These are phyloP conservation scores for Bimuria novae-zelandiae DNA, from an alignment of 2,329 filamentous ascomycete genomes.

Conservation along the genomic window DNA sequence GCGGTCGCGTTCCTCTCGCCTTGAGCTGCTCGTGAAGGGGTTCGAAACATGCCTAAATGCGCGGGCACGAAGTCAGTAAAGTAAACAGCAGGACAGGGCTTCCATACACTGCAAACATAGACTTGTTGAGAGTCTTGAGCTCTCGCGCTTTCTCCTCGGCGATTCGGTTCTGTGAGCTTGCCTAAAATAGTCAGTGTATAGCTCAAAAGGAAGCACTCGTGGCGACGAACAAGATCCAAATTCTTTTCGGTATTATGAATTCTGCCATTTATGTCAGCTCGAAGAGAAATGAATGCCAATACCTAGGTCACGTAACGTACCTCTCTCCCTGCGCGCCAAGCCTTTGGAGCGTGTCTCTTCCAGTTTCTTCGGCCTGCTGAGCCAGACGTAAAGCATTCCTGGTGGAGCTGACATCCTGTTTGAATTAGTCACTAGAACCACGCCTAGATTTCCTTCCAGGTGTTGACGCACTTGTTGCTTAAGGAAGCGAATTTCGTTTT, in stretches of 20 bases:
- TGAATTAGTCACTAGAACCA: no score
- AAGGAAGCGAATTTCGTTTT: slow-evolving; percentile 64
- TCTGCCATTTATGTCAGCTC: neutral
- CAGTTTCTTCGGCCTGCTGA: slow-evolving; percentile 71
- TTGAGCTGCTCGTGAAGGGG: slow-evolving; percentile 66
- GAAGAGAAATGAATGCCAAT: no score
- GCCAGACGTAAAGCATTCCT: slow-evolving; percentile 67
- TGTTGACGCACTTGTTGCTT: slow-evolving; percentile 20
- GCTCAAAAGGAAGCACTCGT: no score
- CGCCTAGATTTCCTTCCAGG: no score
- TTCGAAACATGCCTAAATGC: slow-evolving; percentile 65
- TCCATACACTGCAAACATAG: slow-evolving; percentile 72
- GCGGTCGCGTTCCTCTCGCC: slow-evolving; percentile 59
- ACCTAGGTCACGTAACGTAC: no score
- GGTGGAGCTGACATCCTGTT: slow-evolving; percentile 71
- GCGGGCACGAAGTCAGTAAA: no score
- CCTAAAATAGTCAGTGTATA: no score
- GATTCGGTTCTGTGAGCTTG: slow-evolving; percentile 74
- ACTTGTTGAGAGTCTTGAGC: slow-evolving; percentile 81
- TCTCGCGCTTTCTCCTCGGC: slow-evolving; percentile 82
- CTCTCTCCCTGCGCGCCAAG: slow-evolving; percentile 43
- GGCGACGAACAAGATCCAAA: slow-evolving; percentile 78
- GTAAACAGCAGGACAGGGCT: neutral
- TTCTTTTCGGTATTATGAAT: slow-evolving; percentile 66
- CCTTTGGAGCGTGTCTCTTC: slow-evolving; percentile 51